Evolutionary conservation across 805 yeast species (phyloP).

Genomic region (Wickerhamomyces kurtzmanii): DNA sequence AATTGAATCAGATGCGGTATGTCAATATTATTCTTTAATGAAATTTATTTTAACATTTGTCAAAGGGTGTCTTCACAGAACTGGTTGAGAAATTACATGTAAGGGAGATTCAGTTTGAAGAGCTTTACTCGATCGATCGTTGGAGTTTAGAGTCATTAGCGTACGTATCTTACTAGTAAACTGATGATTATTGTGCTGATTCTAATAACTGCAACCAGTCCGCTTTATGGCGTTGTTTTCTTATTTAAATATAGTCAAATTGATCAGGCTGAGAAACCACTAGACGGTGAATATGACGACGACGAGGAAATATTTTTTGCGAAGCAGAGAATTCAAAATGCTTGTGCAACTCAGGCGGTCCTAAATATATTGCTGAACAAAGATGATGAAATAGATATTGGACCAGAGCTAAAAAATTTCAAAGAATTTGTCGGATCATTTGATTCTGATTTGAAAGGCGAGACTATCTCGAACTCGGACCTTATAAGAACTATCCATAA

Average conservation of each 20-base stretch:
- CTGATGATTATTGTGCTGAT: neutral
- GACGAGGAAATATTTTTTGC: conserved; percentile 42
- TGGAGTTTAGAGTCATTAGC: conserved; percentile 22
- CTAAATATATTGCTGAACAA: conserved; percentile 43
- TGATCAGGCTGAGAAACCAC: conserved; percentile 25
- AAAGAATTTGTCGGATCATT: conserved; percentile 39
- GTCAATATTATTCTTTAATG: neutral
- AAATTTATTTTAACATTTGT: conserved; percentile 4
- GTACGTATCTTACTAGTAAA: conserved; percentile 4
- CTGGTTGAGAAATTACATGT: conserved; percentile 47
- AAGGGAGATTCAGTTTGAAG: conserved; percentile 44
- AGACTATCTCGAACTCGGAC: conserved; percentile 50
- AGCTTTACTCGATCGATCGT: conserved; percentile 42
- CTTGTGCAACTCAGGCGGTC: conserved; percentile 71
- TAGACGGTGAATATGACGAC: conserved; percentile 33
- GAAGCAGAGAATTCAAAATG: conserved; percentile 53
- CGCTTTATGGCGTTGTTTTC: conserved; percentile 51
- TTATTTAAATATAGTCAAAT: conserved; percentile 47
- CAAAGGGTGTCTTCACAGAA: conserved; percentile 54
- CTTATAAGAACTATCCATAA: conserved; percentile 47
- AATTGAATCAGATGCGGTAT: conserved; percentile 53
- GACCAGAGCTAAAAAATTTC: conserved; percentile 37
- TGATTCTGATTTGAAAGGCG: conserved; percentile 51
- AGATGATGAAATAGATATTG: conserved; percentile 29
- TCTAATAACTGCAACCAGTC: conserved; percentile 16